Evolutionary conservation across 495 filamentous ascomycete genomes (phyloP).

Genomic region (Hyaloscypha bicolor): DNA sequence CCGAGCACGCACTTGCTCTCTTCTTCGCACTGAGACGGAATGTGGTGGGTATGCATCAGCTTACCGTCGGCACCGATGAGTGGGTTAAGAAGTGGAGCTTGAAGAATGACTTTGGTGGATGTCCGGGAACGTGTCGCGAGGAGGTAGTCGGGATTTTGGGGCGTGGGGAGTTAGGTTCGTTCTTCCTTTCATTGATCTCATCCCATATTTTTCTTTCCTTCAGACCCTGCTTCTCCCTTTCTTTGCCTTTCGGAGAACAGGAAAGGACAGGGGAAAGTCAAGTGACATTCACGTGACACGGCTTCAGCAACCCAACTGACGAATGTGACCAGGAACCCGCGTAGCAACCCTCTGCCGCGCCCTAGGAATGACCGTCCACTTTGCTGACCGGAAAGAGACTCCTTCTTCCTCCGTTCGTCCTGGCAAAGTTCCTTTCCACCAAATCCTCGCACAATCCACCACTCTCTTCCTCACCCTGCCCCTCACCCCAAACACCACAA

Average conservation of each 20-base stretch:
- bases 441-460: constrained; percentile 47
- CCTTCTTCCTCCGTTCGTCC: neutral
- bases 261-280: neutral
- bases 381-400: constrained; percentile 51
- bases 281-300: neutral
- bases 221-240: neutral
- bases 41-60: constrained; percentile 43
- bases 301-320: neutral
- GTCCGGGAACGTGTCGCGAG: constrained; percentile 39
- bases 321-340: constrained; percentile 26
- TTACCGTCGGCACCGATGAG: constrained; percentile 38
- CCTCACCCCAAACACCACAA: constrained; percentile 42
- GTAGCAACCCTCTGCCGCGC: constrained; percentile 36
- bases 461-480: constrained; percentile 54
- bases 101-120: constrained; percentile 38
- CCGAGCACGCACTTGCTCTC: constrained; percentile 56
- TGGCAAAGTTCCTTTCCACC: constrained; percentile 45
- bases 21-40: constrained; percentile 56
- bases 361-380: constrained; percentile 54
- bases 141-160: constrained; percentile 56
- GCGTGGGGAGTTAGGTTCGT: constrained; percentile 50
- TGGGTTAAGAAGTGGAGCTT: constrained; percentile 34
- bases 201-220: neutral
- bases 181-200: neutral
- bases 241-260: neutral